Evolutionary conservation across 129 eudicot genomes (phyloP).

Genomic region (Flaveria trinervia): DNA sequence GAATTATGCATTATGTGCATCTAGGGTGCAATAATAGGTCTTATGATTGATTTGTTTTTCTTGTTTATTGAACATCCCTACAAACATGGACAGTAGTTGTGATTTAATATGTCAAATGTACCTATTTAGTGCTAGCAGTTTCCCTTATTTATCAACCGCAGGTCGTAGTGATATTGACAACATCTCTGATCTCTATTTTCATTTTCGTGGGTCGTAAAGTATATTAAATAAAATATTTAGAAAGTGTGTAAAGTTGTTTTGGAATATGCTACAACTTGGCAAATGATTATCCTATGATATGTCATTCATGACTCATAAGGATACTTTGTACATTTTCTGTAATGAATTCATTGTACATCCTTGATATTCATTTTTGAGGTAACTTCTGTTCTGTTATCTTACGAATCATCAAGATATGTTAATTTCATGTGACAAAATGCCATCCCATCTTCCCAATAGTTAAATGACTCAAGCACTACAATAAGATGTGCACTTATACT

Average conservation of each 20-base stretch:
- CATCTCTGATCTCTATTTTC: slow-evolving; percentile 4
- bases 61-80: background rate
- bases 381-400: background rate
- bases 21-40: slow-evolving; percentile 7
- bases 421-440: background rate
- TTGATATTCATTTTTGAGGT: background rate
- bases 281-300: slow-evolving; percentile 4
- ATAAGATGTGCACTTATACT: slow-evolving; percentile 7
- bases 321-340: background rate
- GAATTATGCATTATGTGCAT: background rate
- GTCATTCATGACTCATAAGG: background rate
- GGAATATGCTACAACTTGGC: slow-evolving; percentile 12
- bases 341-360: background rate
- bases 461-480: background rate
- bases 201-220: background rate
- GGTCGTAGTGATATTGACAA: background rate
- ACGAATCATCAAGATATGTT: background rate
- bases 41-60: background rate
- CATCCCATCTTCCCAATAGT: background rate
- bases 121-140: background rate
- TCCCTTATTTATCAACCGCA: background rate
- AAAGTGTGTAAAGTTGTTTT: slow-evolving; percentile 2
- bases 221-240: background rate
- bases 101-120: background rate
- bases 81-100: background rate